These are phyloP conservation scores for Boletus subparvulus DNA, from an alignment of 768 basidiomycete species.

Conservation along the genomic window DNA sequence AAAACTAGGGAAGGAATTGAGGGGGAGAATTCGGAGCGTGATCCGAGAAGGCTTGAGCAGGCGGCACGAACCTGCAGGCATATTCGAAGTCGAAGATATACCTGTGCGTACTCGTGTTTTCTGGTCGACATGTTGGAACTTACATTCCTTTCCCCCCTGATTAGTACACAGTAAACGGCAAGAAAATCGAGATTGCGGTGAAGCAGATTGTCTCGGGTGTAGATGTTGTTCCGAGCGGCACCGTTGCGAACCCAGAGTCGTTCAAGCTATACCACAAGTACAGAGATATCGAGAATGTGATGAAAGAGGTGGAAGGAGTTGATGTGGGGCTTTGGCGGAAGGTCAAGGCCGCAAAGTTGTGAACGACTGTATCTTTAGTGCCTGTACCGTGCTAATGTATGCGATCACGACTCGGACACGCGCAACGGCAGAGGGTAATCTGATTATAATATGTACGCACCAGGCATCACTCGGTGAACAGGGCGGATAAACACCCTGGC, in stretches of 20 bases:
- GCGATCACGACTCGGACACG: too few relatives aligned
- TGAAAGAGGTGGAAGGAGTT: conserved; percentile 17
- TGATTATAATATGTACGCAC: too few relatives aligned
- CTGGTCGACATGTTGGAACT: background rate
- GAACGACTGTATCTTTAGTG: background rate
- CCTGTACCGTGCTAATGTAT: too few relatives aligned
- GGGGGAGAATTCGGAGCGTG: conserved; percentile 51
- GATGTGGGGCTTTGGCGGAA: background rate
- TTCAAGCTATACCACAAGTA: conserved; percentile 65
- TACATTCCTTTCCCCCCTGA: background rate
- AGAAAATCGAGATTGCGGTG: conserved; percentile 78
- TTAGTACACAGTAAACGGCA: conserved; percentile 75
- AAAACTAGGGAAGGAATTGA: conserved; percentile 55
- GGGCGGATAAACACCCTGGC: too few relatives aligned
- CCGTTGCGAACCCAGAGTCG: conserved; percentile 71
- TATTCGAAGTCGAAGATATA: conserved; percentile 67
- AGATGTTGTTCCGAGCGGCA: conserved; percentile 67
- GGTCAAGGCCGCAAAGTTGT: conserved; percentile 13
- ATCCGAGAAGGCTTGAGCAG: conserved; percentile 63
- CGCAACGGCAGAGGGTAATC: too few relatives aligned
- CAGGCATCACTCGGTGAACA: too few relatives aligned
- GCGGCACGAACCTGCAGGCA: conserved; percentile 71
- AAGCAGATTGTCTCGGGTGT: conserved; percentile 76
- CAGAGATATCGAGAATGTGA: conserved; percentile 44
- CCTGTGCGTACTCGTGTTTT: conserved; percentile 50